Base-by-base conservation (phyloP, 1,284 basidiomycete genomes). In the Cryptococcus neoformans region DNA sequence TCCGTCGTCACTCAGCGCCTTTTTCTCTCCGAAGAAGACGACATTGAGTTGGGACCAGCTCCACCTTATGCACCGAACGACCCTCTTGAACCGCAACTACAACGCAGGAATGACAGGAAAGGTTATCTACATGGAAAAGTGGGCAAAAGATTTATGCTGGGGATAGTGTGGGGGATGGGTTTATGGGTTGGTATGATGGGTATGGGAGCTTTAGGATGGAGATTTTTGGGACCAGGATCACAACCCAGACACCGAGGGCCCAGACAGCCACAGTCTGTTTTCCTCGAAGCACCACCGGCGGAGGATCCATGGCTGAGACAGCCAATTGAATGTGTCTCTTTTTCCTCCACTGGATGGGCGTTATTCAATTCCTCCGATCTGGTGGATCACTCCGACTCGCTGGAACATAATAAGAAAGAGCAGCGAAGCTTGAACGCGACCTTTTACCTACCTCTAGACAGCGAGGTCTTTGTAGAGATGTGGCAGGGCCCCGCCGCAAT, bases 31-130 rank as follows among this genome's bases (percentile, higher is more conserved):
- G 35, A 48, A 6, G 45, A 42, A 6, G 51, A 53, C 49, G 58
- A 59, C 48, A 52, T 56, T 41, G 58, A 59, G 44, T 49, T 59
- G 11, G 58, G 58, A 14, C 58, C 58, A 9, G 58, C 58, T 4
- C 58, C 58, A 6, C 58, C 58, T 41, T 61, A 61, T 49, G 49
- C 59, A 5, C 41, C 49, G 1, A 35, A 44, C 34, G 57, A 55
- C 41, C 38, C 54, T 14, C 4, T 28, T 28, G 3, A 28, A 28
- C 4, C 28, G 28, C 28, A 28, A 4, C 4, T 28, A 28, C 28
- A 28, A 28, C 39, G 46, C 38, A 37, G 28, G 34, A 8, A n/a
- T 6, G 47, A 48, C 16, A 38, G 51, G 17, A 53, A 57, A 35
- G 34, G 52, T 17, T n/a, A 14, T 8, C 35, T 49, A 35, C 41